Evolutionary conservation across 2,329 filamentous ascomycete genomes (phyloP).

Genomic region (Chalara sp.): DNA sequence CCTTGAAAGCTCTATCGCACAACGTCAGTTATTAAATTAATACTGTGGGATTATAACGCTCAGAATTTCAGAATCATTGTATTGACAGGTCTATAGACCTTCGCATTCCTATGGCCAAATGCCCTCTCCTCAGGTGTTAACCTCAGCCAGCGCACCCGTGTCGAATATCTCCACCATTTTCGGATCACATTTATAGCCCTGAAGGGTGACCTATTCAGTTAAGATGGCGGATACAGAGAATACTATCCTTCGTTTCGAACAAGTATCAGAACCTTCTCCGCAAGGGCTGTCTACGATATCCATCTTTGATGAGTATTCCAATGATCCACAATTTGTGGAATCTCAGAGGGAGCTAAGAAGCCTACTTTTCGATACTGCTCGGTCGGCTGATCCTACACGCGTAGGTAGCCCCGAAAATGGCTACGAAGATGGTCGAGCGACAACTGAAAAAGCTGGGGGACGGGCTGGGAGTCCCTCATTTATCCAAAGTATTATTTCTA

Average conservation of each 20-base stretch:
- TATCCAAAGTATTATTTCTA: slow-evolving; percentile 17
- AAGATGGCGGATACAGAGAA: neutral
- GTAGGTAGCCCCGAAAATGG: slow-evolving; percentile 22
- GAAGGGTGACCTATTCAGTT: neutral
- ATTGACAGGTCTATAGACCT: too few species aligned
- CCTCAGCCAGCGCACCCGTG: too few species aligned
- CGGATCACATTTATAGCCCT: neutral
- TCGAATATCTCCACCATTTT: too few species aligned
- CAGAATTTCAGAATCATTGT: too few species aligned
- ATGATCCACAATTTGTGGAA: slow-evolving; percentile 36
- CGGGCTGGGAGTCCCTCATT: neutral
- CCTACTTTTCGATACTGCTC: slow-evolving; percentile 33
- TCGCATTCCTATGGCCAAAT: too few species aligned
- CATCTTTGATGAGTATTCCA: slow-evolving; percentile 24
- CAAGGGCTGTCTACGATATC: slow-evolving; percentile 1
- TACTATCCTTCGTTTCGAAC: neutral
- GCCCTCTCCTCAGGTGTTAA: too few species aligned
- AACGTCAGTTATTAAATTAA: too few species aligned
- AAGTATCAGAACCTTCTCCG: neutral
- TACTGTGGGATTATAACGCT: too few species aligned
- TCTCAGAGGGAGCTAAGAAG: slow-evolving; percentile 37
- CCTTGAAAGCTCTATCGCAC: too few species aligned
- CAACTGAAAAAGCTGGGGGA: slow-evolving; percentile 1
- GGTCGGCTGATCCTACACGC: slow-evolving; percentile 23
- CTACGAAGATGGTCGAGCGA: neutral